Conservation (phyloP, 2,329 filamentous ascomycete species). For the Cytospora schulzeri region DNA sequence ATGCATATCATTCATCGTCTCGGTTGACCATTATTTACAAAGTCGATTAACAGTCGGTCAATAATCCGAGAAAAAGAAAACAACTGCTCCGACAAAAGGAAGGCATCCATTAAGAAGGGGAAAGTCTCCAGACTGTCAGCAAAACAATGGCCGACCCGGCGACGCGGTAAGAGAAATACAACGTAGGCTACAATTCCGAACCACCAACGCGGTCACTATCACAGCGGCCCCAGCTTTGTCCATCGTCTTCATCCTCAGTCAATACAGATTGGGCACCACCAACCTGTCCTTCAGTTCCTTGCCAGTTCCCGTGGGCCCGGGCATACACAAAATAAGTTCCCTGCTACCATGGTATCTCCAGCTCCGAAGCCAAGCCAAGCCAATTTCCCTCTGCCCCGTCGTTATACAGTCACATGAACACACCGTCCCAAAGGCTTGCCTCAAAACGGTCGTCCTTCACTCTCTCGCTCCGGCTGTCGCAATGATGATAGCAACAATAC, state of each 20-base stretch:
- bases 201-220: not conserved
- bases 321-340: not conserved
- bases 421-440: not conserved
- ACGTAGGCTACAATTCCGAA: not conserved
- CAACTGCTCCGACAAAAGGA: not conserved
- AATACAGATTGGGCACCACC: not conserved
- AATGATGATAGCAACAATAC: conserved; percentile 2
- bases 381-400: not conserved
- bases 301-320: not conserved
- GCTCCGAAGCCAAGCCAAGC: conserved; percentile 5
- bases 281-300: not conserved
- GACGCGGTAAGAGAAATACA: conserved; percentile 1
- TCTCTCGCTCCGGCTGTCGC: not conserved
- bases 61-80: not conserved
- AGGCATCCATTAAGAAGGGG: not conserved
- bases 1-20: not conserved
- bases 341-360: conserved; percentile 20
- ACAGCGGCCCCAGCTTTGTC: not conserved
- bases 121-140: not conserved
- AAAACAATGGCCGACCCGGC: not conserved
- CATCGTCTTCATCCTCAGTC: not conserved
- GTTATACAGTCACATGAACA: not conserved
- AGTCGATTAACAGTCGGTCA: not conserved
- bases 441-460: not conserved
- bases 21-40: not conserved